phyloP scores from a whole-genome alignment of 2,329 filamentous ascomycete genomes.

The Beauveria medogensis region DNA sequence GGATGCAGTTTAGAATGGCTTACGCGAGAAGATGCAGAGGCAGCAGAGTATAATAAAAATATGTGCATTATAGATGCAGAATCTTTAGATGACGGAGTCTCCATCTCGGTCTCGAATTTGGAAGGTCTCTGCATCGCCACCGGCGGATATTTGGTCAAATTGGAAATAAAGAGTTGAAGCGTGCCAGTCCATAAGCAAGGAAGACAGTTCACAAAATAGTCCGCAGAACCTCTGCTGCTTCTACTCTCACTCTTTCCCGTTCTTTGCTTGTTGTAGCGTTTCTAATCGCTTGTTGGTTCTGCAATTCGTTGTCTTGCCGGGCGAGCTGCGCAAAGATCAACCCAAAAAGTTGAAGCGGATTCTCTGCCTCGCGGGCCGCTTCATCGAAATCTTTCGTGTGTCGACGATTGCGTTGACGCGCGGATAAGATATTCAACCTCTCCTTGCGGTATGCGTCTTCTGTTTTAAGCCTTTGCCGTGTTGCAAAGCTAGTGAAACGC shows the following conservation, averaged over 20 bases:
- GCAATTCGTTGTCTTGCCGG: too few relatives aligned
- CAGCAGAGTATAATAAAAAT: not conserved
- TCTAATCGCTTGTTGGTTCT: too few relatives aligned
- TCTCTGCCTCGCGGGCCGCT: too few relatives aligned
- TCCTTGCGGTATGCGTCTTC: conserved; percentile 5
- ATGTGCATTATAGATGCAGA: not conserved
- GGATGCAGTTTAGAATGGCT: not conserved
- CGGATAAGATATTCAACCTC: not conserved
- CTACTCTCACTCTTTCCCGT: too few relatives aligned
- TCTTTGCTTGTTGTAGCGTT: too few relatives aligned
- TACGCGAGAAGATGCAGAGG: not conserved
- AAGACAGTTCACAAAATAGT: not conserved
- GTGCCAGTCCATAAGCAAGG: not conserved
- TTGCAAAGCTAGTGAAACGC: not conserved
- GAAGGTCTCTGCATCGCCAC: not conserved
- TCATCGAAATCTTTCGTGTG: too few relatives aligned
- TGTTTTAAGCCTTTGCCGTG: not conserved
- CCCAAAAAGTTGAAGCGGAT: too few relatives aligned
- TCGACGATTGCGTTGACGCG: too few relatives aligned
- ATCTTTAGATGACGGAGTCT: not conserved
- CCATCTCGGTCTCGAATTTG: not conserved
- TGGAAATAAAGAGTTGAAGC: not conserved
- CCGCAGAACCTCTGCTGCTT: too few relatives aligned
- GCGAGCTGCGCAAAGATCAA: too few relatives aligned
- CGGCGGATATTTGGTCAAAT: not conserved